Conservation (phyloP, 352 stramenopile species). For the Globisporangium takayamanum region DNA sequence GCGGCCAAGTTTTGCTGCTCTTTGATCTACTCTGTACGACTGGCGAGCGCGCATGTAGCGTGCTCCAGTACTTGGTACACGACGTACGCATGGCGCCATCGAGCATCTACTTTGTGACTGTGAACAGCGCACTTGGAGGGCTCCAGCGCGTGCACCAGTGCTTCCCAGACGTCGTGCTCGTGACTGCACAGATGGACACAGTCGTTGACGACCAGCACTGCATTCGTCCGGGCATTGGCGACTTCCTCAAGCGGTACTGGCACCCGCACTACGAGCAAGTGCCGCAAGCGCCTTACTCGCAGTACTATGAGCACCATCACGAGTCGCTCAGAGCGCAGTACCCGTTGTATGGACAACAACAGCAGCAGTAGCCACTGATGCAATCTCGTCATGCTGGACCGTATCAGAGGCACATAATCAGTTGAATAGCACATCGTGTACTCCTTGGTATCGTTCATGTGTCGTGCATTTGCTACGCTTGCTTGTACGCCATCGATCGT, state of each 20-base stretch:
- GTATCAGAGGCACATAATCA: no score
- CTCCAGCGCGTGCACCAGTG: constrained; percentile 32
- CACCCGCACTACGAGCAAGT: constrained; percentile 10
- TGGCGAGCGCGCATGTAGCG: constrained; percentile 29
- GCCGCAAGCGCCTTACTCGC: not conserved
- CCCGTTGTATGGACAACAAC: not conserved
- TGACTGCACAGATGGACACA: constrained; percentile 42
- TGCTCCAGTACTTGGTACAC: constrained; percentile 33
- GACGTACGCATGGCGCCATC: constrained; percentile 15
- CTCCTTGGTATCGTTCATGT: no score
- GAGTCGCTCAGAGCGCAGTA: not conserved
- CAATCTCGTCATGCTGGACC: not conserved
- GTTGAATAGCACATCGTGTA: no score
- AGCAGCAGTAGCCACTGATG: not conserved
- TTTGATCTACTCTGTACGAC: constrained; percentile 40
- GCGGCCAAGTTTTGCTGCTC: constrained; percentile 28
- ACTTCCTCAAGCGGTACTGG: constrained; percentile 40
- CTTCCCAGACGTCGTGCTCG: constrained; percentile 39
- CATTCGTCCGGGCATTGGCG: constrained; percentile 30
- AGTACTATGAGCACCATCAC: constrained; percentile 4
- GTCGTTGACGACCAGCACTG: constrained; percentile 27
- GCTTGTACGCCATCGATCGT: no score
- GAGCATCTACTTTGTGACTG: constrained; percentile 50
- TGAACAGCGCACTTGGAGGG: constrained; percentile 37
- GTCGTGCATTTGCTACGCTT: no score